phyloP scores from a whole-genome alignment of 129 eudicot genomes.

The Pulicaria dysenterica region DNA sequence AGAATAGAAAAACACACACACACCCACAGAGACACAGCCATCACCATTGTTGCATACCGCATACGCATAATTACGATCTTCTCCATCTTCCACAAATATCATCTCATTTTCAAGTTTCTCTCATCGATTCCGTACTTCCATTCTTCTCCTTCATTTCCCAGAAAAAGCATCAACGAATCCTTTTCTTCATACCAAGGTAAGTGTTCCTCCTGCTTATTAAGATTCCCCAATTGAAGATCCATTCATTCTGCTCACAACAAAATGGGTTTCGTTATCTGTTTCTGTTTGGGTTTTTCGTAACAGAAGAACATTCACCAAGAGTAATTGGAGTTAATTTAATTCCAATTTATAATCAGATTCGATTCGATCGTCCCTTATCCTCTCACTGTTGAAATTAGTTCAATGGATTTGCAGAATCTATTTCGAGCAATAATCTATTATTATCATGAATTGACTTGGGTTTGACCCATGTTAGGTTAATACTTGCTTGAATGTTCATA shows the following conservation, averaged over 20 bases:
- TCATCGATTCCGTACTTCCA: neutral
- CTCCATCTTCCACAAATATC: neutral
- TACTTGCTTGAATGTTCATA: neutral
- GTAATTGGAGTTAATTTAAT: slow-evolving; percentile 14
- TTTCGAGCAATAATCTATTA: neutral
- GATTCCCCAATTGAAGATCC: slow-evolving; percentile 24
- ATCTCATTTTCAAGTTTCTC: neutral
- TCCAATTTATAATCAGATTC: slow-evolving; percentile 22
- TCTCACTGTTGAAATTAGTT: slow-evolving; percentile 4
- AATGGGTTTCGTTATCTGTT: neutral
- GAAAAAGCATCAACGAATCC: slow-evolving; percentile 16
- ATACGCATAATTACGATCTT: too few species aligned
- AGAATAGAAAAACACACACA: neutral
- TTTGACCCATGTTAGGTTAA: slow-evolving; percentile 23
- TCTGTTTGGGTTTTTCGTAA: neutral
- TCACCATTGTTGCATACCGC: neutral
- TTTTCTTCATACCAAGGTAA: slow-evolving; percentile 9
- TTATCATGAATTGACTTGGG: slow-evolving; percentile 28
- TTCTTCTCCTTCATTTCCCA: slow-evolving; percentile 13
- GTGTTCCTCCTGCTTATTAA: slow-evolving; percentile 22
- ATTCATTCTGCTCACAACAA: neutral
- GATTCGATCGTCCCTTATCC: slow-evolving; percentile 10
- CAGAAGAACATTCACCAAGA: neutral
- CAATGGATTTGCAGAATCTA: slow-evolving; percentile 2
- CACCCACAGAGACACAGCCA: slow-evolving; percentile 14